Evolutionary conservation across 164 flowering plant genomes (phyloP), one percentile per base, ranked within the genome.

Genomic region (Vitis amurensis): DNA sequence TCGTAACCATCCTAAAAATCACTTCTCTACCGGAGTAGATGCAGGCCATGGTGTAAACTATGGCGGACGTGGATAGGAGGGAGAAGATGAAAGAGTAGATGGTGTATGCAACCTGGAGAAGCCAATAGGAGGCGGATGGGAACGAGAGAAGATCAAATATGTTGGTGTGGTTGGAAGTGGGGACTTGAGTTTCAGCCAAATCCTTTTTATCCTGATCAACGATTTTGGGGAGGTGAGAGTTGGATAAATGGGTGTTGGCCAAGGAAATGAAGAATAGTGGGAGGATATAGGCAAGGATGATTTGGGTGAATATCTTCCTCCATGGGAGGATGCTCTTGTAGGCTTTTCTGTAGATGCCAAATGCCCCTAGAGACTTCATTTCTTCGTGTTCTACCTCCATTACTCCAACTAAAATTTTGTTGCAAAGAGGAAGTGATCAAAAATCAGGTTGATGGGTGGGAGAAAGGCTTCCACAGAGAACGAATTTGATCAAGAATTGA

Each of bases 201-300:
- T 50, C 64, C 0, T 61, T 9, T 16, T 83, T 82, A 23, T 63
- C 65, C 23, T 23, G 23, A 69, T 27, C 68, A 47, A 48, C 11
- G 76, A 89, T 79, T 6, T 72, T 74, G 9, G 57, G 1, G 74
- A 73, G 71, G 74, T 88, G 71, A 68, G 72, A 12, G 10, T 76
- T 49, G 11, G 89, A 81, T 10, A 86, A 29, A 16, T 81, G 67
- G 60, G 75, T 73, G 68, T 87, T 83, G 37, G 85, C 78, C 9
- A 87, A 51, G 85, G 75, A 83, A 76, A 87, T 70, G 84, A 86
- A 70, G 56, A 88, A 77, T n/a, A 89, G 78, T 14, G 94, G 94
- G 69, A 89, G 84, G 83, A 89, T 83, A 10, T 87, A 67, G 67
- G 90, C 14, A 0, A 89, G 68, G 13, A 89, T 74, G 71, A 89